Evolutionary conservation across 108 stramenopile genomes (phyloP).

Genomic region (Nitzschia sp.): DNA sequence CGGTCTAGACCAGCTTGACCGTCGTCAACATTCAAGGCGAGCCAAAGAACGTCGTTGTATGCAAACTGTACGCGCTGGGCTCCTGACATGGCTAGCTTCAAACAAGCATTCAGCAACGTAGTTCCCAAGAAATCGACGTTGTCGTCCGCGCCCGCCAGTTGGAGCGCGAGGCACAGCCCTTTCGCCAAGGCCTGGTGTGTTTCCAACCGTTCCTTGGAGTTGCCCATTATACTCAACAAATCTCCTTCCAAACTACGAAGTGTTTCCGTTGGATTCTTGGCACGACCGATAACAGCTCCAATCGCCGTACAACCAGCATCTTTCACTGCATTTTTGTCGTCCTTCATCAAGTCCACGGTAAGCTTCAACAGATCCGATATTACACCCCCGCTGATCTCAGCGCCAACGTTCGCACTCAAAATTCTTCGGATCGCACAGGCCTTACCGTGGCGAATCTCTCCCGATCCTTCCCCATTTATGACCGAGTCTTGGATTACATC

Average conservation of each 20-base stretch:
- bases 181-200: conserved; percentile 66
- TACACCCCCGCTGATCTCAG: conserved; percentile 39
- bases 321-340: conserved; percentile 59
- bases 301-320: conserved; percentile 73
- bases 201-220: conserved; percentile 63
- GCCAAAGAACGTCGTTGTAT: conserved; percentile 87
- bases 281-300: conserved; percentile 73
- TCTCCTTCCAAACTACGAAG: conserved; percentile 49
- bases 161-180: conserved; percentile 71
- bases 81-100: conserved; percentile 78
- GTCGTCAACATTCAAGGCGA: conserved; percentile 71
- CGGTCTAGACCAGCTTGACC: conserved; percentile 74
- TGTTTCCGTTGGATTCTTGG: conserved; percentile 43
- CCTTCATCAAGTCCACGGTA: conserved; percentile 57
- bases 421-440: conserved; percentile 72
- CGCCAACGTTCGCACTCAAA: conserved; percentile 51
- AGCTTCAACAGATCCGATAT: conserved; percentile 24
- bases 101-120: conserved; percentile 60
- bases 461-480: conserved; percentile 28
- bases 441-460: conserved; percentile 68
- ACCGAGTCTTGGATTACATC: conserved; percentile 52
- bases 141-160: conserved; percentile 35
- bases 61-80: conserved; percentile 81
- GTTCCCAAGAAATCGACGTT: conserved; percentile 58
- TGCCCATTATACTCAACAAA: conserved; percentile 58